Evolutionary conservation across 2,329 filamentous ascomycete genomes (phyloP).

Genomic region (Zopfia rhizophila): DNA sequence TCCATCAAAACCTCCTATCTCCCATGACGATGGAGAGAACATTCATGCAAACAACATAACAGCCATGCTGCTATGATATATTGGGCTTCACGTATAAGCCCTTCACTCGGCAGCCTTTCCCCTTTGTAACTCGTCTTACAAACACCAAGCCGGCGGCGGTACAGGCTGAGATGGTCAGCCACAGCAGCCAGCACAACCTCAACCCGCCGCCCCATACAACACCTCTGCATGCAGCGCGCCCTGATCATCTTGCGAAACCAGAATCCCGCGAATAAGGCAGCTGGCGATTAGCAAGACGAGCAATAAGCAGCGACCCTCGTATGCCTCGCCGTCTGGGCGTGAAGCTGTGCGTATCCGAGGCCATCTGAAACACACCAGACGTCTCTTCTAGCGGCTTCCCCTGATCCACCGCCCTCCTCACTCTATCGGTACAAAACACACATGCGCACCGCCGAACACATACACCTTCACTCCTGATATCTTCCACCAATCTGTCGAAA

Average conservation of each 20-base stretch:
- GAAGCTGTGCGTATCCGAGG: constrained; percentile 14
- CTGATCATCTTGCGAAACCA: background rate
- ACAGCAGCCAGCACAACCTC: constrained; percentile 1
- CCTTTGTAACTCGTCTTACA: constrained; percentile 3
- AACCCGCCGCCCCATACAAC: background rate
- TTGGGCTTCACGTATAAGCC: no score
- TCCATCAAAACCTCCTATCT: no score
- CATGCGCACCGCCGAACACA: constrained; percentile 32
- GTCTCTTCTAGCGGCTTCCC: constrained; percentile 38
- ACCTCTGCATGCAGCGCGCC: constrained; percentile 2
- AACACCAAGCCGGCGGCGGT: constrained; percentile 7
- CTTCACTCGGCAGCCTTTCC: no score
- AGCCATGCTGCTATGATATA: no score
- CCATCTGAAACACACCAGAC: constrained; percentile 43
- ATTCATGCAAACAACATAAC: no score
- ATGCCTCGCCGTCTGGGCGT: constrained; percentile 9
- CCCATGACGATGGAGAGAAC: no score
- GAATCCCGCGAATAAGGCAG: background rate
- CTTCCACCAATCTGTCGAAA: constrained; percentile 25
- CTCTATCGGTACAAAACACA: constrained; percentile 42
- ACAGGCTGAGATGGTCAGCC: constrained; percentile 8
- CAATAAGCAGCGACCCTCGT: constrained; percentile 8
- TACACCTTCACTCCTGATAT: constrained; percentile 20
- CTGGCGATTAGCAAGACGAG: background rate
- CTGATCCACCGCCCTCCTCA: constrained; percentile 40